Percentiles rank a stretch among this genome's conserved stretches.
Conservation (phyloP, 768 basidiomycete species). For the Cyclocybe cylindracea region DNA sequence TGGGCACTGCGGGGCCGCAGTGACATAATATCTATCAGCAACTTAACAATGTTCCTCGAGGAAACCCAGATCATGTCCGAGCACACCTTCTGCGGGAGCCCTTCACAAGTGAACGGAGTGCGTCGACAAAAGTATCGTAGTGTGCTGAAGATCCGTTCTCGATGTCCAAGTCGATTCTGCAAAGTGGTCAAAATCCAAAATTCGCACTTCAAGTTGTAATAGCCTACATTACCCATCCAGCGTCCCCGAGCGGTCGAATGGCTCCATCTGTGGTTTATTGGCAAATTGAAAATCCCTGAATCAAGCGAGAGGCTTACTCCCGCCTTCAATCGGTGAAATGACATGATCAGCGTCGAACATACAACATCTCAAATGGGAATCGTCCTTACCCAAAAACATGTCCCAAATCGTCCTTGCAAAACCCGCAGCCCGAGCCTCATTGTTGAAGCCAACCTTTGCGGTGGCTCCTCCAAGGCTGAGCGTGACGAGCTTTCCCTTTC, state of each 20-base stretch:
- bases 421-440: conserved; percentile 48
- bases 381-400: conserved; percentile 56
- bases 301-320: conserved; percentile 23
- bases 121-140: conserved; percentile 54
- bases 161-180: conserved; percentile 68
- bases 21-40: conserved; percentile 57
- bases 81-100: conserved; percentile 50
- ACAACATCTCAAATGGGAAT: neutral
- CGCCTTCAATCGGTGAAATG: conserved; percentile 18
- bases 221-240: conserved; percentile 59
- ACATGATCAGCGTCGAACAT: too few species aligned
- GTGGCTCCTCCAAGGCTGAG: conserved; percentile 60
- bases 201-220: neutral
- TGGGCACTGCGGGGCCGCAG: conserved; percentile 64
- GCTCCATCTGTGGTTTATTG: conserved; percentile 25
- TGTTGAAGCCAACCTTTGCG: conserved; percentile 56
- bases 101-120: conserved; percentile 48
- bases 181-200: neutral
- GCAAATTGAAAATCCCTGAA: neutral
- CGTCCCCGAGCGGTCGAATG: conserved; percentile 67
- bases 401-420: conserved; percentile 72
- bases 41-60: neutral
- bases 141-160: conserved; percentile 57
- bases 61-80: neutral
- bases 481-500: conserved; percentile 55